Evolutionary conservation across 495 filamentous ascomycete species (phyloP).

Genomic region (Bryoglossum gracile): DNA sequence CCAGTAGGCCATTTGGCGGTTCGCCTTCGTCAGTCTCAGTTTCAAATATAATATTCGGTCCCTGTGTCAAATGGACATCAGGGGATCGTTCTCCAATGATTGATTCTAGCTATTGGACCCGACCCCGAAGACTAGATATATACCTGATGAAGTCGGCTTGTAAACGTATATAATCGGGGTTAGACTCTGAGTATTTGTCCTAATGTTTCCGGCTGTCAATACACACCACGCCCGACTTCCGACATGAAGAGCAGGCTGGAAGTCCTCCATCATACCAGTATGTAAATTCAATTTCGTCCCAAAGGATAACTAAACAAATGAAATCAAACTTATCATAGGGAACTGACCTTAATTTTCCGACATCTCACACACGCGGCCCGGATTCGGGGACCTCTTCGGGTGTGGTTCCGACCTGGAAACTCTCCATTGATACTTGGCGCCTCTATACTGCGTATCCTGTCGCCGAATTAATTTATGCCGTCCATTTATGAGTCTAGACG

Average conservation of each 20-base stretch:
- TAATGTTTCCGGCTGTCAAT: slow-evolving; percentile 20
- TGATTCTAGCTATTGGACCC: slow-evolving; percentile 38
- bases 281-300: background rate
- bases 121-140: slow-evolving; percentile 30
- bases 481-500: too few relatives aligned
- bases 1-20: background rate
- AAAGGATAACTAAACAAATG: background rate
- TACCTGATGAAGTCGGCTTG: slow-evolving; percentile 2
- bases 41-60: slow-evolving; percentile 12
- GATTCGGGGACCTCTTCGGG: slow-evolving; percentile 20
- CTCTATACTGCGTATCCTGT: too few relatives aligned
- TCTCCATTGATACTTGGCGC: background rate
- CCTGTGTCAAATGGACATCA: slow-evolving; percentile 28
- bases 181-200: slow-evolving; percentile 9
- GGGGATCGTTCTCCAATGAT: slow-evolving; percentile 30
- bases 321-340: background rate
- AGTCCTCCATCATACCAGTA: slow-evolving; percentile 27
- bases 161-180: background rate
- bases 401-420: background rate
- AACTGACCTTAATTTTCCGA: slow-evolving; percentile 30
- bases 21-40: too few relatives aligned
- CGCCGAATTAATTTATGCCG: too few relatives aligned
- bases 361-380: slow-evolving; percentile 37
- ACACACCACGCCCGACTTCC: slow-evolving; percentile 33
- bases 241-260: slow-evolving; percentile 33